Conservation (phyloP, 2,329 filamentous ascomycete genomes). For the Magnaporthales sp. region DNA sequence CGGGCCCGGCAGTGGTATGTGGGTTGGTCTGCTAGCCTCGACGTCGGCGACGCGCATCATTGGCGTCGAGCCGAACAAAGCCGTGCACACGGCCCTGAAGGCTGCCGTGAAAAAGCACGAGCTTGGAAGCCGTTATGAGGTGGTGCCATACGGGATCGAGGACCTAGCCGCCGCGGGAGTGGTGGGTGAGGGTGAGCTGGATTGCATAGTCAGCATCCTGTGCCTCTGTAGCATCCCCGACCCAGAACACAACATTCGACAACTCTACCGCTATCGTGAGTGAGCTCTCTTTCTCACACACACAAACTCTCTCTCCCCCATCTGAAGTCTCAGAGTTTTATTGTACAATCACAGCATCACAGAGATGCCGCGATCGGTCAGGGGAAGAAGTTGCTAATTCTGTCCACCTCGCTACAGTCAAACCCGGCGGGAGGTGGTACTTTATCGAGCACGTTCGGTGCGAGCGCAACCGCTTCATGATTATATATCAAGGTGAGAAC, state of each 20-base stretch:
- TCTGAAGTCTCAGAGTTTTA: not conserved
- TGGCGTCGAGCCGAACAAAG: constrained; percentile 55
- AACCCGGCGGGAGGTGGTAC: constrained; percentile 54
- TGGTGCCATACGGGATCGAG: constrained; percentile 55
- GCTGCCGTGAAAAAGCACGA: constrained; percentile 39
- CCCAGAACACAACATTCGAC: constrained; percentile 43
- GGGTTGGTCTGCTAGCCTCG: constrained; percentile 42
- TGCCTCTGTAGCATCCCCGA: constrained; percentile 58
- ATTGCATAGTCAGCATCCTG: constrained; percentile 52
- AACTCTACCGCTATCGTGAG: constrained; percentile 39
- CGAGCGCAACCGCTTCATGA: constrained; percentile 28
- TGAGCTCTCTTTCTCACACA: not conserved
- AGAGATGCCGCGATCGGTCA: not conserved
- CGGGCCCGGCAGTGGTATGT: constrained; percentile 52
- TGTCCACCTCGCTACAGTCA: constrained; percentile 24
- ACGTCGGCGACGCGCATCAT: constrained; percentile 35
- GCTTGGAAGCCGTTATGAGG: constrained; percentile 48
- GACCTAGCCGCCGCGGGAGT: constrained; percentile 35
- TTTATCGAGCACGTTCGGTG: constrained; percentile 51
- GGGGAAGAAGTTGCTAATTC: not conserved
- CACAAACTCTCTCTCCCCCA: not conserved
- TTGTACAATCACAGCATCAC: not conserved
- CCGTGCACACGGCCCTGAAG: constrained; percentile 39
- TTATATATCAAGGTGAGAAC: constrained; percentile 44
- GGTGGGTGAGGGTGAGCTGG: constrained; percentile 41